Percentiles rank a stretch among this genome's conserved stretches.
These are phyloP conservation scores for Hygrocybe punicea DNA, from an alignment of 768 basidiomycete genomes.

Conservation along the genomic window DNA sequence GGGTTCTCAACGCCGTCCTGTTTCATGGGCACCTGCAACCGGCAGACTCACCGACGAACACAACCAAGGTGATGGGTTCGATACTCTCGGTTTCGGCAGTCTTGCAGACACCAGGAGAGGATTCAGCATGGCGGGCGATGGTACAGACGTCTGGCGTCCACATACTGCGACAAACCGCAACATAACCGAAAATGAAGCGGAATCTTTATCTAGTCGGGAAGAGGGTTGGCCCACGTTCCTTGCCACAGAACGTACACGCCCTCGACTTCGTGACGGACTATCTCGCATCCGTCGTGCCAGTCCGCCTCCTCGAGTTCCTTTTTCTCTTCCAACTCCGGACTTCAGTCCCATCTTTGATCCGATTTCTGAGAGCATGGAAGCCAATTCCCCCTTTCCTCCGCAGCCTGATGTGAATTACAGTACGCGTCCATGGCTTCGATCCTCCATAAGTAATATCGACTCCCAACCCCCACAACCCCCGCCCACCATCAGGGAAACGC, in stretches of 20 bases:
- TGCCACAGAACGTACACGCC: neutral
- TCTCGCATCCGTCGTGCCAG: neutral
- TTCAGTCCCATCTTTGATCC: neutral
- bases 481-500: neutral
- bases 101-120: neutral
- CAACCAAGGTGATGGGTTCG: neutral
- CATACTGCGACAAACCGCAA: neutral
- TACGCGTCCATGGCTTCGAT: neutral
- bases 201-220: neutral
- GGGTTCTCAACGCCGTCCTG: neutral
- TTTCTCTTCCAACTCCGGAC: constrained; percentile 1
- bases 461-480: neutral
- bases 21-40: neutral
- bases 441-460: neutral
- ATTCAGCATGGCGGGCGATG: neutral
- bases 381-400: neutral
- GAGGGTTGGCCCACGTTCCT: neutral
- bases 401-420: neutral
- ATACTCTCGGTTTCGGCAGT: neutral
- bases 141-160: neutral
- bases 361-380: neutral
- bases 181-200: neutral
- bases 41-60: neutral
- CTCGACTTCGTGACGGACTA: neutral
- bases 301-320: constrained; percentile 2